Evolutionary conservation across 768 basidiomycete genomes (phyloP).

Genomic region (Botryobasidium botryosum): DNA sequence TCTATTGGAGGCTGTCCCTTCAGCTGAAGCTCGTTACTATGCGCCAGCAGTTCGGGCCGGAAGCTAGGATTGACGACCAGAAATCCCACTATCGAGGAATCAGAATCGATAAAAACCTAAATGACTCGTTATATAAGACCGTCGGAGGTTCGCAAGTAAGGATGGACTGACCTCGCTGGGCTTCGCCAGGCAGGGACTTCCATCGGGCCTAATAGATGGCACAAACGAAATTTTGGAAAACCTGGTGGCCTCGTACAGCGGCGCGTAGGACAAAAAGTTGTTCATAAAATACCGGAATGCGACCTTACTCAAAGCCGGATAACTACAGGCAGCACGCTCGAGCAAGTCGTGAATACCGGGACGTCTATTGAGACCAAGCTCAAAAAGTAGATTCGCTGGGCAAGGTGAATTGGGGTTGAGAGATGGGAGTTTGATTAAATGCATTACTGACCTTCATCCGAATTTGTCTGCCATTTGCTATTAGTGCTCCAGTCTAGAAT

Average conservation of each 20-base stretch:
- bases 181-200: conserved; percentile 34
- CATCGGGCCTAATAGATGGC: conserved; percentile 44
- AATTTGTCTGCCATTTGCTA: conserved; percentile 67
- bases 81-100: too few relatives aligned
- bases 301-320: conserved; percentile 31
- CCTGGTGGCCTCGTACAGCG: conserved; percentile 34
- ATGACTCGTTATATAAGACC: too few relatives aligned
- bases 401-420: not conserved
- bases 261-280: conserved; percentile 45
- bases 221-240: conserved; percentile 56
- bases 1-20: too few relatives aligned
- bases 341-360: conserved; percentile 37
- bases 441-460: conserved; percentile 96
- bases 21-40: too few relatives aligned
- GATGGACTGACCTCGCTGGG: conserved; percentile 39
- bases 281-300: conserved; percentile 76
- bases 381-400: conserved; percentile 63
- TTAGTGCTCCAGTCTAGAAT: conserved; percentile 74
- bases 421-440: not conserved
- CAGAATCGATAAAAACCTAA: conserved; percentile 61
- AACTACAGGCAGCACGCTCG: conserved; percentile 42
- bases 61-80: too few relatives aligned
- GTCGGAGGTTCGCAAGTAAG: not conserved
- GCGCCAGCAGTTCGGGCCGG: too few relatives aligned
- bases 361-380: conserved; percentile 39